Base-by-base conservation (phyloP, 176 grass and related monocot genomes). In the Cocos nucifera region DNA sequence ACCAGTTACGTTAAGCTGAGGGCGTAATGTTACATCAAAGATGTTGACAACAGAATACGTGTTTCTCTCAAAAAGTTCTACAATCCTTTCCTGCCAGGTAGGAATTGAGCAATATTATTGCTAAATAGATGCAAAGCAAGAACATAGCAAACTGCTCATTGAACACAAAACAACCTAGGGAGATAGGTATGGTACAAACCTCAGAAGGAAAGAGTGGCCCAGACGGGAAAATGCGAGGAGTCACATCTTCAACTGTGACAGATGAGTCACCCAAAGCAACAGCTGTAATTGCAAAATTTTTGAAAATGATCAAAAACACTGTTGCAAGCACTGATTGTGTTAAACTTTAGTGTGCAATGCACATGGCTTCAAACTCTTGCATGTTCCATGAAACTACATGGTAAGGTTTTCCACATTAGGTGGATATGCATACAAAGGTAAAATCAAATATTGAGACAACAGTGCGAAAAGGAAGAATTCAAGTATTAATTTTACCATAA, bases 11-110 rank as follows among this genome's bases (percentile, higher is more conserved):
- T 92, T 97, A 65, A 97, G 81, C 50, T 90, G 87, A 54, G 93
- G 84, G 17, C 87, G 84, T 69, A 97, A 71, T 64, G 93, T 97
- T 53, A 86, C 73, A 76, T 97, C 84, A 71, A 97, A 97, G 55
- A 92, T 92, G 56, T 97, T 92, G 59, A 97, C 93, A 15, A 97
- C 93, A 29, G 93, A 91, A 28, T 97, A 92, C 44, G 93, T 92
- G 68, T 97, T 97, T 51, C 66, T 88, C 83, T 91, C 93, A 56
- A 97, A 97, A 69, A 97, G 70, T 39, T 97, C 76, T 20, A 83
- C 76, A 4, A 80, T 90, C 61, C 84, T 70, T 73, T 91, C 80
- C 93, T 91, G 72, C 17, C 22, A 64, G 12, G 15, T 61, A 10
- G 35, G 10, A 9, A 44, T 44, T 44, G 35, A 44, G 35, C 35